phyloP scores from a whole-genome alignment of 768 basidiomycete species.

The Mycena kentingensis region DNA sequence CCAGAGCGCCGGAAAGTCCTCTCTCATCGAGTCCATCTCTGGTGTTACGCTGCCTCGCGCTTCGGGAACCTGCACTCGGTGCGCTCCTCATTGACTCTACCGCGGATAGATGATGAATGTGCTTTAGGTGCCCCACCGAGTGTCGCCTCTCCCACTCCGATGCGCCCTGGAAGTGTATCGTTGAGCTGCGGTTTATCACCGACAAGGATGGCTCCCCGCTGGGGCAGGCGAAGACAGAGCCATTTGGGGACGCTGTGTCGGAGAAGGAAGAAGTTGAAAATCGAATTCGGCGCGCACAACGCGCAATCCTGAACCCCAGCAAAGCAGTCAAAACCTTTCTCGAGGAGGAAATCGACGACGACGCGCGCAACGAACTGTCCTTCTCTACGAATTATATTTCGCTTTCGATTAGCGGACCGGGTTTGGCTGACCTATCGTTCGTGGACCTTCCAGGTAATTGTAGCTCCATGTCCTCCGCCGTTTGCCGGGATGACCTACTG shows the following conservation, averaged over 20 bases:
- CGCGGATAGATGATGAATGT: not conserved
- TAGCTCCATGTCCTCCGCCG: not conserved
- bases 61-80: conserved; percentile 79
- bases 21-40: conserved; percentile 75
- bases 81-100: not conserved
- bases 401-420: conserved; percentile 57
- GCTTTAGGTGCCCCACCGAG: conserved; percentile 57
- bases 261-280: conserved; percentile 61
- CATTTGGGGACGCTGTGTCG: conserved; percentile 51
- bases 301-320: conserved; percentile 64
- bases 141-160: conserved; percentile 49
- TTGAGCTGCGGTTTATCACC: conserved; percentile 48
- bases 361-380: conserved; percentile 28
- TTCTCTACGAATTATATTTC: conserved; percentile 63
- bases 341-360: conserved; percentile 35
- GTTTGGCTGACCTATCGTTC: conserved; percentile 65
- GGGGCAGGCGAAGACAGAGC: conserved; percentile 39
- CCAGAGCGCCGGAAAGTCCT: conserved; percentile 77
- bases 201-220: conserved; percentile 41
- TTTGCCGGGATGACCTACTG: not conserved
- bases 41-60: conserved; percentile 71
- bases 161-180: conserved; percentile 50
- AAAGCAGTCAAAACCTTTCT: conserved; percentile 38
- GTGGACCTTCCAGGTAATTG: conserved; percentile 59
- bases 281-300: conserved; percentile 64